Base-by-base conservation (phyloP, 169 alveolate genomes). In the Eimeria falciformis region DNA sequence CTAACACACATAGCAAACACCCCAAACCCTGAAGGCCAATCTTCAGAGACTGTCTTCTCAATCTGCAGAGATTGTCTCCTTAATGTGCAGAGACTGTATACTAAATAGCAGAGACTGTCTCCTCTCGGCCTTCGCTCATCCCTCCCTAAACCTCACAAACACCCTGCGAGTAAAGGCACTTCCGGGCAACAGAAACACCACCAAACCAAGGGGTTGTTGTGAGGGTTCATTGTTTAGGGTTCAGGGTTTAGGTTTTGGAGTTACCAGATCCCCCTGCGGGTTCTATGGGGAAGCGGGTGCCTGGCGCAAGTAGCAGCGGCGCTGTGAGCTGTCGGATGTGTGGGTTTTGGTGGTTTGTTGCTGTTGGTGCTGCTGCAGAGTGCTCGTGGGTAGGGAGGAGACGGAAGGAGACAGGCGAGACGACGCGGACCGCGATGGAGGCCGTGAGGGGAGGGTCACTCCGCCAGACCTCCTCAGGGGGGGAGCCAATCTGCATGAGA, bases 221-320 rank as follows among this genome's bases (percentile, higher is more conserved):
- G 77, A 66, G 77, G 77, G n/a, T n/a, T n/a, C n/a, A n/a, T n/a
- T n/a, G 77, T 25, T 9, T 66, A 9, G 79, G 47, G 79, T 68
- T 68, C 37, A 27, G 79, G 47, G 55, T 33, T 68, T 33, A 68
- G 79, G 43, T 46, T 27, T 68, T 68, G 14, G 50, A 0, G 33
- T 50, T n/a, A 73, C 84, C 84, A 4, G 84, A 73, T 17, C 84
- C 84, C 45, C 84, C 84, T 40, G 21, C 55, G 65, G 84, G 84
- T 43, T 73, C 84, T 14, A 73, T 33, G 62, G 84, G 62, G 84
- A 73, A 43, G 53, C 43, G 40, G 23, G 65, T 5, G 33, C 55
- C 55, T 4, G 84, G 84, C 33, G 84, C 62, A 40, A 73, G 37
- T 4, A 73, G 14, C 5, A 73, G 84, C 4, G 84, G 84, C 7